Percentiles rank a stretch among this genome's conserved stretches.
These are phyloP conservation scores for Spergularia marina DNA, from an alignment of 148 eudicot genomes.

Conservation along the genomic window DNA sequence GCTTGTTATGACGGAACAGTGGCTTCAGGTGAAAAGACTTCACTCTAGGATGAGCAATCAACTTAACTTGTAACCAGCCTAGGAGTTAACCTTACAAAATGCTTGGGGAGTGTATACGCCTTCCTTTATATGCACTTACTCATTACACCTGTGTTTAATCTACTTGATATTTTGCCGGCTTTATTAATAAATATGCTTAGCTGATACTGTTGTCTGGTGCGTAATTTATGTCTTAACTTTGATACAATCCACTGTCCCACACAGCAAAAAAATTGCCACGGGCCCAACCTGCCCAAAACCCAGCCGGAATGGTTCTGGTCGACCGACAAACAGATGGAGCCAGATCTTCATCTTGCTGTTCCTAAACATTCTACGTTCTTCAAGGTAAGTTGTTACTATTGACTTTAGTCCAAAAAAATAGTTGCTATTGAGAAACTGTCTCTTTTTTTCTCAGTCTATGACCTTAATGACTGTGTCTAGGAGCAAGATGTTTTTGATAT, in stretches of 20 bases:
- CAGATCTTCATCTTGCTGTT: slow-evolving; percentile 67
- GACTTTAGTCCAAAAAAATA: too few species aligned
- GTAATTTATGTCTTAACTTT: slow-evolving; percentile 12
- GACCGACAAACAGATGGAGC: slow-evolving; percentile 76
- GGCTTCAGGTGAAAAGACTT: background rate
- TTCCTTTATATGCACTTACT: too few species aligned
- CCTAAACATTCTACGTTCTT: slow-evolving; percentile 36
- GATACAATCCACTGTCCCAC: slow-evolving; percentile 6
- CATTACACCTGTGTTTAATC: too few species aligned
- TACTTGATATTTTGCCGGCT: too few species aligned
- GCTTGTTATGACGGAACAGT: background rate
- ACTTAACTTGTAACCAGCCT: background rate
- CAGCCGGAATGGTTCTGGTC: slow-evolving; percentile 92
- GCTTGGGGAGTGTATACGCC: too few species aligned
- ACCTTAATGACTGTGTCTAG: too few species aligned
- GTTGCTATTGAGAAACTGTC: too few species aligned
- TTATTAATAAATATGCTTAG: too few species aligned
- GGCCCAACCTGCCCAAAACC: slow-evolving; percentile 84
- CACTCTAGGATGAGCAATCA: background rate
- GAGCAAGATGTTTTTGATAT: too few species aligned
- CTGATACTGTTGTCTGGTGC: too few species aligned
- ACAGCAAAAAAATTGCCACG: slow-evolving; percentile 82
- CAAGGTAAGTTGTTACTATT: slow-evolving; percentile 17
- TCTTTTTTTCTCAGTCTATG: too few species aligned
- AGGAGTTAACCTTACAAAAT: background rate